Base-by-base conservation (phyloP, 768 basidiomycete species). In the Mycena haematopus region DNA sequence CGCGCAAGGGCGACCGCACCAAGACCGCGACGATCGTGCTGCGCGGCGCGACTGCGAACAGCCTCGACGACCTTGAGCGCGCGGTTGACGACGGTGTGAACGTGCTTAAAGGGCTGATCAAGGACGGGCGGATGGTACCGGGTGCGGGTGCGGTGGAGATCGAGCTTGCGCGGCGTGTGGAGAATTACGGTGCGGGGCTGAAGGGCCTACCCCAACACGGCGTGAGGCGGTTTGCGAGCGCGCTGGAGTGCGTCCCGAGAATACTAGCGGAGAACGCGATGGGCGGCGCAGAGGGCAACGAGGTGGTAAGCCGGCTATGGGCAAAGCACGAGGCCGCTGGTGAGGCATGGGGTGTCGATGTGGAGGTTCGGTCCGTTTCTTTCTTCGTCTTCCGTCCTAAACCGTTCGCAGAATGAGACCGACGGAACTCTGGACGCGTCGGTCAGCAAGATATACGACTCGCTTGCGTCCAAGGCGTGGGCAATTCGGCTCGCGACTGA, bases 71-170 rank as follows among this genome's bases (percentile, higher is more conserved):
- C 74, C 85, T 99, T 35, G 96, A 99, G 76, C 86, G 97, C 27
- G 95, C 96, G 29, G 82, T 99, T 50, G 97, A 99, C 73, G 96
- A 99, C 70, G 97, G 96, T 27, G 95, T 96, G 66, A 95, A 93
- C 76, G 96, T 96, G 45, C 91, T 99, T 78, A 95, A 98, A 76
- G 84, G 91, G 29, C 75, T 99, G 66, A 77, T 99, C 71, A 95
- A 96, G 74, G 96, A 99, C 70, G 82, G 89, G 27, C 80, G 96
- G 49, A 80, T 98, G 61, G 92, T 99, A 2, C 90, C 97, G 8
- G 97, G 97, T 4, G 97, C 95, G 8, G 97, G 96, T 13, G 93
- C 97, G 1, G 87, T 90, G 27, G 97, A 99, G 79, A 80, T 98
- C 46, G 96, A 96, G 79, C 84, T 99, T n/a, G 90, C 92, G 5